Evolutionary conservation across 1,284 basidiomycete genomes (phyloP).

Genomic region (Takashimella koratensis): DNA sequence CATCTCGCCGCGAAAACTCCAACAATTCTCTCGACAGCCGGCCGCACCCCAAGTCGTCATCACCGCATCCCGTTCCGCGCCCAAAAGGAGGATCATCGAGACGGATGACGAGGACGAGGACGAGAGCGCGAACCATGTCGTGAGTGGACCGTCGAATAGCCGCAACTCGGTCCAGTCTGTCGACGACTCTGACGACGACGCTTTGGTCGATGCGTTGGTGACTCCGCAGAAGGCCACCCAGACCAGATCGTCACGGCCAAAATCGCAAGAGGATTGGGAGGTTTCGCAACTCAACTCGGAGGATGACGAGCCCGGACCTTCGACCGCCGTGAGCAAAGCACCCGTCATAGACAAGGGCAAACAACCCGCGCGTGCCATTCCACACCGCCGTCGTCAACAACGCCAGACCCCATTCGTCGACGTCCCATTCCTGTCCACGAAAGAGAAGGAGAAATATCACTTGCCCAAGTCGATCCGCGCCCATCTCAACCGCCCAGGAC

Average conservation of each 20-base stretch:
- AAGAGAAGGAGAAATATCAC: neutral
- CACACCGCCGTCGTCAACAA: no score
- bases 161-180: neutral
- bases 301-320: neutral
- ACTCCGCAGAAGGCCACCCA: neutral
- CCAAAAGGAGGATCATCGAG: no score
- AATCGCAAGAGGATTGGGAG: neutral
- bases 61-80: no score
- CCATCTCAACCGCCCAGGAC: no score
- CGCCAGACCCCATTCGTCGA: neutral
- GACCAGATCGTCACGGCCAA: neutral
- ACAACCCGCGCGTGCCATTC: no score
- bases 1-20: no score
- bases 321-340: neutral
- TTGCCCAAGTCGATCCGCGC: constrained; percentile 1
- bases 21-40: no score
- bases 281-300: neutral
- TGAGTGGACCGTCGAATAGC: neutral
- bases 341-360: no score
- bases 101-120: constrained; percentile 6
- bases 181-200: neutral
- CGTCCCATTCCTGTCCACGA: neutral
- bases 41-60: no score
- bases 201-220: neutral
- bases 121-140: no score